phyloP scores from a whole-genome alignment of 2,329 filamentous ascomycete genomes.

The Cytospora chrysosperma region DNA sequence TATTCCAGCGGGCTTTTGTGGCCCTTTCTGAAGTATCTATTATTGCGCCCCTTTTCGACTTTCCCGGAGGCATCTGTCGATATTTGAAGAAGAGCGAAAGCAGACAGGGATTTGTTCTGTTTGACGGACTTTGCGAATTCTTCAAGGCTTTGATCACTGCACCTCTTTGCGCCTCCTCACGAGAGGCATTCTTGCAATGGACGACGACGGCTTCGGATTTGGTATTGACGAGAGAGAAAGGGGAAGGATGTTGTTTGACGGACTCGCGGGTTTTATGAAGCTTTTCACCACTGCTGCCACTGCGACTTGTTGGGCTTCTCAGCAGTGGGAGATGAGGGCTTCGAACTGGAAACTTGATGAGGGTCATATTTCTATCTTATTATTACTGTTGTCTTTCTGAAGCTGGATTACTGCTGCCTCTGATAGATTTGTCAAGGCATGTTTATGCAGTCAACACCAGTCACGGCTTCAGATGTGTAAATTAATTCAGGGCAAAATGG shows the following conservation, averaged over 20 bases:
- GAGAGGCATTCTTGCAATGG: background rate
- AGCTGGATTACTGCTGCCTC: conserved; percentile 15
- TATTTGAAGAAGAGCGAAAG: background rate
- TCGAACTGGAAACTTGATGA: background rate
- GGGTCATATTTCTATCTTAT: background rate
- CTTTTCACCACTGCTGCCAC: background rate
- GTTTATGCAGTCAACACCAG: conserved; percentile 1
- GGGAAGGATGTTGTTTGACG: background rate
- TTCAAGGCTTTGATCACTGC: background rate
- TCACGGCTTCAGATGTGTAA: conserved; percentile 10
- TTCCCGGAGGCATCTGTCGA: background rate
- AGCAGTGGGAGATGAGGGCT: background rate
- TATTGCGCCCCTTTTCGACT: background rate
- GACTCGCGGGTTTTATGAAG: background rate
- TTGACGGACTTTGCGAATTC: background rate
- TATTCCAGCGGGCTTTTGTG: too few relatives aligned
- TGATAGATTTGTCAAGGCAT: background rate
- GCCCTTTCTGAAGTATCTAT: too few relatives aligned
- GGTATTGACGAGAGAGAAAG: background rate
- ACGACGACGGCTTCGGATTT: background rate
- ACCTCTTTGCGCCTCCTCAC: background rate
- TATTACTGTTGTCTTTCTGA: background rate
- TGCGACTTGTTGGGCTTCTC: background rate
- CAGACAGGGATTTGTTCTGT: background rate
- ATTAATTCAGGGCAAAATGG: background rate